A percentile compares a stretch with the other conserved stretches of the same genome.
These are phyloP conservation scores for Cerioporus squamosus DNA, from an alignment of 1,284 basidiomycete species.

Conservation along the genomic window DNA sequence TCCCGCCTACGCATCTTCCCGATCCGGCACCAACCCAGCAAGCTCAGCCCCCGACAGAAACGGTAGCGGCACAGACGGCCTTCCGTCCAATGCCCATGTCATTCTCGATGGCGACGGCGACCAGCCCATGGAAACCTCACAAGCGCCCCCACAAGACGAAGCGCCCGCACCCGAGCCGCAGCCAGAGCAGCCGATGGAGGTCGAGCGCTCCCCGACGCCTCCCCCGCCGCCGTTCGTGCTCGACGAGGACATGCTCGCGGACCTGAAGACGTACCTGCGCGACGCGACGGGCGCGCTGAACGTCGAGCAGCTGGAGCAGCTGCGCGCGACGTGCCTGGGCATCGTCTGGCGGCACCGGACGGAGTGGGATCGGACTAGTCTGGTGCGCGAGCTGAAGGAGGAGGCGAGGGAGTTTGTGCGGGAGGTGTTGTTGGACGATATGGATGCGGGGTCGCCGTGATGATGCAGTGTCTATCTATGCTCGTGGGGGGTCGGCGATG, in stretches of 20 bases:
- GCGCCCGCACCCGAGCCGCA: slow-evolving; percentile 4
- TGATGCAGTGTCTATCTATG: no score
- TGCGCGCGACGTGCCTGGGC: slow-evolving; percentile 84
- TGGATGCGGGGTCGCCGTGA: slow-evolving; percentile 24
- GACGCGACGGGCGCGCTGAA: slow-evolving; percentile 62
- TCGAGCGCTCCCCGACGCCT: slow-evolving; percentile 63
- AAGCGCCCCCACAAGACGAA: slow-evolving; percentile 3
- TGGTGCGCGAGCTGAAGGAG: slow-evolving; percentile 63
- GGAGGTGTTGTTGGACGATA: slow-evolving; percentile 48
- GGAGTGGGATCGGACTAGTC: slow-evolving; percentile 81
- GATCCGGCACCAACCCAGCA: background rate
- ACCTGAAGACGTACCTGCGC: slow-evolving; percentile 52
- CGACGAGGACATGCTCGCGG: slow-evolving; percentile 47
- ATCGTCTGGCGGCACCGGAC: slow-evolving; percentile 80
- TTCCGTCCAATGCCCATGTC: slow-evolving; percentile 10
- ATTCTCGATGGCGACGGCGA: slow-evolving; percentile 16
- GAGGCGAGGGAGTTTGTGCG: slow-evolving; percentile 64
- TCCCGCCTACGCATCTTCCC: background rate
- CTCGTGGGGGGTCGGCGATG: no score
- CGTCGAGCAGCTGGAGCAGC: slow-evolving; percentile 92
- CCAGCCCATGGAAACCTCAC: slow-evolving; percentile 16
- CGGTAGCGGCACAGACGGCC: background rate
- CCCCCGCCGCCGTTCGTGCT: slow-evolving; percentile 71
- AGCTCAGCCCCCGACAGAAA: background rate
- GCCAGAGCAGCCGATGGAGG: slow-evolving; percentile 45